These are phyloP conservation scores for Xylaria polymorpha DNA, from an alignment of 2,329 filamentous ascomycete species.

Conservation along the genomic window DNA sequence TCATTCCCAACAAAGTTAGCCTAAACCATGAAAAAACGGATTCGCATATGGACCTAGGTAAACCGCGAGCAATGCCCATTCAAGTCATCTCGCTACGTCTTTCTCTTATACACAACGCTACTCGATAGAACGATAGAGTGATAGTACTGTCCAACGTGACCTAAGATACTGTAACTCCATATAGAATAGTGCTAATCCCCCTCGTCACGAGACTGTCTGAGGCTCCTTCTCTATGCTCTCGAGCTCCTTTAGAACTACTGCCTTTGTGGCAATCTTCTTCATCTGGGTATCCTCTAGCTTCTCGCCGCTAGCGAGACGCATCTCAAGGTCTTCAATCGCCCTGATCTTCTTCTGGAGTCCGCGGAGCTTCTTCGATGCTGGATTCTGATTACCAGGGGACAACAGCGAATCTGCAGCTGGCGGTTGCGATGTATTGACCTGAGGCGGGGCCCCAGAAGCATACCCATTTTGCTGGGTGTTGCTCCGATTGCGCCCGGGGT, in stretches of 20 bases:
- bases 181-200: neutral
- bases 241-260: constrained; percentile 84
- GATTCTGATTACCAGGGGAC: constrained; percentile 64
- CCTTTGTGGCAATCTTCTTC: constrained; percentile 96
- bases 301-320: constrained; percentile 92
- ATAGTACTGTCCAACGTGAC: constrained; percentile 32
- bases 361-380: constrained; percentile 94
- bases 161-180: constrained; percentile 1
- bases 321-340: constrained; percentile 97
- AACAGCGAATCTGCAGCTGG: constrained; percentile 61
- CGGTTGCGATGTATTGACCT: constrained; percentile 48
- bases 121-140: constrained; percentile 1
- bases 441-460: constrained; percentile 46
- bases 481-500: constrained; percentile 62
- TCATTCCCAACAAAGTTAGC: neutral
- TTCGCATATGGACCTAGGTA: neutral
- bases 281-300: constrained; percentile 98
- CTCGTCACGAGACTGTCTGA: constrained; percentile 17
- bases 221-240: constrained; percentile 64
- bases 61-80: neutral
- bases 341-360: constrained; percentile 96
- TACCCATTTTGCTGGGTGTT: constrained; percentile 59
- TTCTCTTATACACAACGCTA: constrained; percentile 8
- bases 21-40: neutral
- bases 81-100: neutral